Percentiles rank a stretch among this genome's conserved stretches.
Evolutionary conservation across 1,139 yeast genomes (phyloP).

Genomic region (Scheffersomyces segobiensis): DNA sequence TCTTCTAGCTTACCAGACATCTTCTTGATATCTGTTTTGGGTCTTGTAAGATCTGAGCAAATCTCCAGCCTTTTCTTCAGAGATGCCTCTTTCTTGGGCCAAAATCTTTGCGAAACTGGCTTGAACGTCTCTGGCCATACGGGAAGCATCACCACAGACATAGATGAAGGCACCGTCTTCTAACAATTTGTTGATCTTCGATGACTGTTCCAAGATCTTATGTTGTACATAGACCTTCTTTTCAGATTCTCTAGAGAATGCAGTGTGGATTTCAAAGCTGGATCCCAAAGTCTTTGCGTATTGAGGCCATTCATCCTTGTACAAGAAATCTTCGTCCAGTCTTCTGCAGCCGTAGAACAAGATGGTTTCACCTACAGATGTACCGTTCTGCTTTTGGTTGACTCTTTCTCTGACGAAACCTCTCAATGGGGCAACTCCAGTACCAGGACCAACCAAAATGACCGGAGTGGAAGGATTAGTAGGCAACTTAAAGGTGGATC

Average conservation of each 20-base stretch:
- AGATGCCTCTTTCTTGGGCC: constrained; percentile 55
- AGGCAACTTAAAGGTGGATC: constrained; percentile 95
- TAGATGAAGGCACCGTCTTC: constrained; percentile 82
- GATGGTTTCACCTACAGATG: constrained; percentile 68
- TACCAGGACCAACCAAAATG: constrained; percentile 95
- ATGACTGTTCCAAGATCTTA: constrained; percentile 59
- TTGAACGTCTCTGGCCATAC: constrained; percentile 97
- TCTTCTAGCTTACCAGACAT: constrained; percentile 72
- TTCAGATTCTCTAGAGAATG: constrained; percentile 72
- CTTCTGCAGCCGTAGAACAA: constrained; percentile 88
- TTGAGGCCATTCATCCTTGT: constrained; percentile 82
- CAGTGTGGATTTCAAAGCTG: constrained; percentile 70
- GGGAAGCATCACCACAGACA: constrained; percentile 96
- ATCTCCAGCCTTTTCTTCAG: constrained; percentile 71
- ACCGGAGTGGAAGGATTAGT: constrained; percentile 80
- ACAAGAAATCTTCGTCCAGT: constrained; percentile 72
- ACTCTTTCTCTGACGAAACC: constrained; percentile 87
- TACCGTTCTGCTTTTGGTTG: constrained; percentile 34
- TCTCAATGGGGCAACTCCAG: constrained; percentile 98
- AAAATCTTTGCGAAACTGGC: constrained; percentile 65
- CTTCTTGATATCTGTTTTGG: constrained; percentile 92
- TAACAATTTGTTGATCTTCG: constrained; percentile 57
- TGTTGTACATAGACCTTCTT: constrained; percentile 90
- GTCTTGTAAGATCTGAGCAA: constrained; percentile 78
- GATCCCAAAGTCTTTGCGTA: constrained; percentile 66